Percentiles rank a stretch among this genome's conserved stretches.
Conservation (phyloP, 73 alveolate species). For the Paramecium biaurelia region DNA sequence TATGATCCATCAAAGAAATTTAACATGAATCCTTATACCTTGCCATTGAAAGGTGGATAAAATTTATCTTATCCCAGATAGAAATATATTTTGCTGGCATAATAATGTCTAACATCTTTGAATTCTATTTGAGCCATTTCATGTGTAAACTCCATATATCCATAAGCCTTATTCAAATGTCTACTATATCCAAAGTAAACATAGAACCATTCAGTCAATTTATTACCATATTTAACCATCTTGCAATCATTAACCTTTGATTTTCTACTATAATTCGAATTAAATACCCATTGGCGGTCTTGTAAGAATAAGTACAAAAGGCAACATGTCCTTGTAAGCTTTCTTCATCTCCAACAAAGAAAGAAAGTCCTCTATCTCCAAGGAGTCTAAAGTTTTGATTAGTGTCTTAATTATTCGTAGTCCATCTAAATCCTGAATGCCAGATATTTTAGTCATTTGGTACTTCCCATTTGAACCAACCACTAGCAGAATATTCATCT, state of each 20-base stretch:
- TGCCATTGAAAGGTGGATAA: conserved; percentile 50
- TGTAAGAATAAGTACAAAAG: conserved; percentile 10
- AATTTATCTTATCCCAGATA: conserved; percentile 45
- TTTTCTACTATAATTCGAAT: neutral
- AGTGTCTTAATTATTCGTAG: neutral
- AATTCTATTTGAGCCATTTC: conserved; percentile 28
- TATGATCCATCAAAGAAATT: conserved; percentile 35
- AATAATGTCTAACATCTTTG: neutral
- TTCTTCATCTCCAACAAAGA: conserved; percentile 43
- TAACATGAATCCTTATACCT: neutral
- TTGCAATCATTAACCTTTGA: neutral
- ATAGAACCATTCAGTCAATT: conserved; percentile 25
- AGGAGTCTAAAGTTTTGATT: conserved; percentile 2
- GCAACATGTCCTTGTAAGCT: neutral
- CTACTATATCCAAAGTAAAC: conserved; percentile 46
- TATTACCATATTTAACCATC: neutral
- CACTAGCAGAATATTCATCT: conserved; percentile 49
- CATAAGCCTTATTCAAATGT: neutral
- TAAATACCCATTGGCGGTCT: conserved; percentile 12
- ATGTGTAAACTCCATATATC: neutral
- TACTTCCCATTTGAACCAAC: conserved; percentile 43
- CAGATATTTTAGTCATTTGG: neutral
- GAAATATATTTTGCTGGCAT: neutral
- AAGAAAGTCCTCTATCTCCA: conserved; percentile 47
- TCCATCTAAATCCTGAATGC: conserved; percentile 44